Evolutionary conservation across 179 eudicot species (phyloP).

Genomic region (Carnegiea gigantea): DNA sequence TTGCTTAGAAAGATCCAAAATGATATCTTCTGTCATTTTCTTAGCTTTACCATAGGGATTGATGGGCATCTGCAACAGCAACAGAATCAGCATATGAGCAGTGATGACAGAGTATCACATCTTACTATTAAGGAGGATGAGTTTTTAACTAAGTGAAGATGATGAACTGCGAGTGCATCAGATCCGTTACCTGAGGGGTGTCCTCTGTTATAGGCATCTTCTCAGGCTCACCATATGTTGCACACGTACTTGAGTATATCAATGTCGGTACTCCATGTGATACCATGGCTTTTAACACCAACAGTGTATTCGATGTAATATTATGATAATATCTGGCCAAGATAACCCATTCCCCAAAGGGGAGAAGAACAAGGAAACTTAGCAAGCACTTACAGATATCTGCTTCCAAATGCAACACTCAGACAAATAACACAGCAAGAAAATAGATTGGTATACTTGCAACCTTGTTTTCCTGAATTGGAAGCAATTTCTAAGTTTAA

Average conservation of each 20-base stretch:
- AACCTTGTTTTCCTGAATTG: neutral
- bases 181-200: constrained; percentile 74
- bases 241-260: constrained; percentile 96
- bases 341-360: neutral
- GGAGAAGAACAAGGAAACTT: neutral
- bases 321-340: constrained; percentile 80
- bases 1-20: constrained; percentile 68
- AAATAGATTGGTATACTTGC: neutral
- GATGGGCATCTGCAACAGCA: constrained; percentile 63
- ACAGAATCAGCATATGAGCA: constrained; percentile 15
- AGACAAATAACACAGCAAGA: neutral
- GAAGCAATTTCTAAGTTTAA: neutral
- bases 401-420: neutral
- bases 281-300: constrained; percentile 78
- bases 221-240: constrained; percentile 94
- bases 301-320: constrained; percentile 85
- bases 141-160: neutral
- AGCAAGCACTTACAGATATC: neutral
- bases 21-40: constrained; percentile 95
- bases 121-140: neutral
- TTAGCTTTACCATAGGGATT: constrained; percentile 97
- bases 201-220: constrained; percentile 92
- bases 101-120: neutral
- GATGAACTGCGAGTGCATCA: neutral
- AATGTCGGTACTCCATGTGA: constrained; percentile 64